These are phyloP conservation scores for Candida insectalens DNA, from an alignment of 805 yeast genomes.

Conservation along the genomic window DNA sequence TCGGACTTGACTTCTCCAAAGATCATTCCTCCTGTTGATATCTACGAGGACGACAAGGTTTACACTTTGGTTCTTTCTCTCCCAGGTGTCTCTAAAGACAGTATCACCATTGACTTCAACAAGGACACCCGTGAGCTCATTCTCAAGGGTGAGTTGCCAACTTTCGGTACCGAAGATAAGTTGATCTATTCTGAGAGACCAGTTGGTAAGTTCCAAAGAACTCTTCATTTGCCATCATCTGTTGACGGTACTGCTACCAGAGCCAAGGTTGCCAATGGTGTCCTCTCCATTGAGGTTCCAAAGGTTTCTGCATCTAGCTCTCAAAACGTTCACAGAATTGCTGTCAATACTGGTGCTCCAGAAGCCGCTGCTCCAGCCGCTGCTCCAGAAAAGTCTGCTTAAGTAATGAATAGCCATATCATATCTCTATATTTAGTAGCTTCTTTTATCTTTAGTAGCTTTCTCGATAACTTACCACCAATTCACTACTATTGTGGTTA, in stretches of 20 bases:
- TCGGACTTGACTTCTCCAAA: conserved; percentile 1
- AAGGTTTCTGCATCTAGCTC: conserved; percentile 23
- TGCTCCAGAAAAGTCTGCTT: no score
- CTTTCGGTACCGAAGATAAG: not conserved
- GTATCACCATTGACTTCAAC: conserved; percentile 36
- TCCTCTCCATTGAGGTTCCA: conserved; percentile 32
- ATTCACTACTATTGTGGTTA: no score
- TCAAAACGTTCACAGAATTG: conserved; percentile 14
- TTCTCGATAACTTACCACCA: no score
- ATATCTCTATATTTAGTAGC: no score
- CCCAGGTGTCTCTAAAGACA: conserved; percentile 38
- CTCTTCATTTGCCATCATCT: conserved; percentile 28
- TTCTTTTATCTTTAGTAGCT: no score
- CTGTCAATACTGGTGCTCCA: conserved; percentile 4
- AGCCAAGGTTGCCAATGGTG: conserved; percentile 38
- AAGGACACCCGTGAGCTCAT: conserved; percentile 32
- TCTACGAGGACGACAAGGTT: conserved; percentile 31
- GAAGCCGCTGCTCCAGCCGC: not conserved
- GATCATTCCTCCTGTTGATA: conserved; percentile 31
- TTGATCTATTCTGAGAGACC: conserved; percentile 6
- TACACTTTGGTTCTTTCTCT: conserved; percentile 34
- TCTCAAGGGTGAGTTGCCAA: conserved; percentile 31
- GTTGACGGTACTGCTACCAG: conserved; percentile 34
- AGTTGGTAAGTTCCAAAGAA: conserved; percentile 13
- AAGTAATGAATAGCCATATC: no score